Base-by-base conservation (phyloP, 225 moss, liverwort and hornwort genomes). In the Physcomitrellopsis africana region DNA sequence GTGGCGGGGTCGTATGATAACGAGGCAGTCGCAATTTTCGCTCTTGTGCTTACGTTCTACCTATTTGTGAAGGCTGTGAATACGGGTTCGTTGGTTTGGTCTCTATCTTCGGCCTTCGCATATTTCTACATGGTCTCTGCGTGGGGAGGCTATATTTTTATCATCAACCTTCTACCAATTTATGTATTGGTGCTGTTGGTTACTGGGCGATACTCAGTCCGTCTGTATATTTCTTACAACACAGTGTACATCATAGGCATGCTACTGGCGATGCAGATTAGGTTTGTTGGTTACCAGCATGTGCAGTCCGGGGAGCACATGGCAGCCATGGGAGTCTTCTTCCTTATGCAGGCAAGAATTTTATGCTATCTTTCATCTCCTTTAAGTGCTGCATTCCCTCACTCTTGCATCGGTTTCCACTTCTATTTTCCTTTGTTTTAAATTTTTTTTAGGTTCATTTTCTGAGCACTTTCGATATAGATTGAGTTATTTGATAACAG, bases 41-140 rank as follows among this genome's bases (percentile, higher is more conserved):
- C 99, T 1, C 84, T 99, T 26, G 64, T 99, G 55, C 87, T 99
- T 37, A 99, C 99, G 1, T 99, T 99, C 64, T 93, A 93, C 68
- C 80, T 99, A 8, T 99, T 99, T 71, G 93, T 99, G 62, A 99
- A 99, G 79, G 99, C 95, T 13, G 95, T 99, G 63, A 99, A 99
- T 27, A 99, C 95, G 6, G 99, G 99, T 5, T 95, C 92, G 11
- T 75, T 99, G 72, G 89, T 93, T 14, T 99, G 99, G 99, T 92
- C 99, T 15, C 84, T 91, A 9, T 95, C 84, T 3, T 83, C 95
- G n/a, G 95, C 99, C 9, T 93, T 99, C 77, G 90, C 79, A 19
- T 99, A 99, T 66, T 99, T 99, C 77, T 99, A 99, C 63, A 99
- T 99, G 99, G 99, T 99, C 43, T 99, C 99, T 15, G 99, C 99